Evolutionary conservation across 139 green algal species (phyloP).

Genomic region (Coelastrella sp.): DNA sequence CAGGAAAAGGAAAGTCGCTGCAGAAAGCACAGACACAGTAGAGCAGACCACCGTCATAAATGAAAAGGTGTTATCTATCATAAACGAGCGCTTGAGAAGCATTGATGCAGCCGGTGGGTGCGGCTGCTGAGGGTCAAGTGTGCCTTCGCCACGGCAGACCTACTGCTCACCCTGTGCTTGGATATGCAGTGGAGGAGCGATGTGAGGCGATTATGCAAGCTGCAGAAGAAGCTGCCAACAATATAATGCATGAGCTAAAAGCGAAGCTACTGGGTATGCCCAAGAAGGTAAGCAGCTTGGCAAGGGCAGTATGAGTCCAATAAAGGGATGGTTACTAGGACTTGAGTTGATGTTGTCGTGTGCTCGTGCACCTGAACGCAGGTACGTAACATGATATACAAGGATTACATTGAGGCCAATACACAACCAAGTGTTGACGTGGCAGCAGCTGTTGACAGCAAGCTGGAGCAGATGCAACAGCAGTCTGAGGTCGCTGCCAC

Average conservation of each 20-base stretch:
- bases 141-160: no score
- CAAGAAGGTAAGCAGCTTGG: slow-evolving; percentile 4
- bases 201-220: slow-evolving; percentile 31
- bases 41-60: neutral
- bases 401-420: slow-evolving; percentile 1
- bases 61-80: neutral
- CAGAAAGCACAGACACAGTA: neutral
- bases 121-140: no score
- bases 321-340: no score
- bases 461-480: slow-evolving; percentile 17
- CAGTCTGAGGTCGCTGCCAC: slow-evolving; percentile 19
- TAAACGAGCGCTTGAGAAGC: neutral
- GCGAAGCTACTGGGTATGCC: slow-evolving; percentile 2
- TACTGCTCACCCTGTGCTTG: no score
- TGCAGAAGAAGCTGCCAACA: slow-evolving; percentile 23
- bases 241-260: slow-evolving; percentile 32
- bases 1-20: slow-evolving; percentile 13
- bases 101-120: slow-evolving; percentile 39
- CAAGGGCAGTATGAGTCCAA: no score
- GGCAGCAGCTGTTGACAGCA: slow-evolving; percentile 37
- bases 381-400: slow-evolving; percentile 26
- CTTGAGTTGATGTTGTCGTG: no score
- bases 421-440: neutral
- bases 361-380: neutral
- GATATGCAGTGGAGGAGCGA: slow-evolving; percentile 34